phyloP scores from a whole-genome alignment of 2,329 filamentous ascomycete species.

The Meredithiella fracta region DNA sequence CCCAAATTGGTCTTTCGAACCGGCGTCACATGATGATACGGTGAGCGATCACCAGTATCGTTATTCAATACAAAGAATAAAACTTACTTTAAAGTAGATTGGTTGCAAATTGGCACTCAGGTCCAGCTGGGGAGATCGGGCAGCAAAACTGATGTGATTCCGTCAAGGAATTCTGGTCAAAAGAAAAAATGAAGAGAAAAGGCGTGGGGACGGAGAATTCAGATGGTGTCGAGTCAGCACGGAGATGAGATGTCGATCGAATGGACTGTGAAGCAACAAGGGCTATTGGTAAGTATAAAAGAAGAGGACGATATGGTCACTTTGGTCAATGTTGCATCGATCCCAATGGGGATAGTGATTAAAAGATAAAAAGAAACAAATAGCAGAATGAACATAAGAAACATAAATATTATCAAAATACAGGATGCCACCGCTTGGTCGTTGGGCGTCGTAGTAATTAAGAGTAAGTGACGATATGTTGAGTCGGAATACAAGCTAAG shows the following conservation, averaged over 20 bases:
- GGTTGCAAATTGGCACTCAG: background rate
- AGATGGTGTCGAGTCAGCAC: too few species aligned
- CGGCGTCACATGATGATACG: too few species aligned
- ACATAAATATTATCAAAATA: background rate
- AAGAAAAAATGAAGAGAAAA: background rate
- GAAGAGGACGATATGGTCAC: too few species aligned
- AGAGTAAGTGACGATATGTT: too few species aligned
- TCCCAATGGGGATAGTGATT: background rate
- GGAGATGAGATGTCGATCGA: background rate
- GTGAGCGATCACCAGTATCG: too few species aligned
- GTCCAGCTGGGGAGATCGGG: constrained; percentile 9
- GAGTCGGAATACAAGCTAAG: too few species aligned
- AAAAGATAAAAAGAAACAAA: background rate
- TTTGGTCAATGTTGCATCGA: too few species aligned
- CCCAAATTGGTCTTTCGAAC: too few species aligned
- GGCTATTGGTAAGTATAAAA: background rate
- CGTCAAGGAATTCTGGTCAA: constrained; percentile 6
- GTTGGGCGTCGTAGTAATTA: too few species aligned
- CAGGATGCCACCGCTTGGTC: too few species aligned
- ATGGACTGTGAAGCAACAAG: background rate
- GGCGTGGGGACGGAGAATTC: too few species aligned
- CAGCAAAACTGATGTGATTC: constrained; percentile 9
- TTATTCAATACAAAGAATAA: background rate
- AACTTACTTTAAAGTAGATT: background rate
- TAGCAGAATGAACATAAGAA: background rate